These are phyloP conservation scores for Strobilomyces dryophilus DNA, from an alignment of 768 basidiomycete species.

Conservation along the genomic window DNA sequence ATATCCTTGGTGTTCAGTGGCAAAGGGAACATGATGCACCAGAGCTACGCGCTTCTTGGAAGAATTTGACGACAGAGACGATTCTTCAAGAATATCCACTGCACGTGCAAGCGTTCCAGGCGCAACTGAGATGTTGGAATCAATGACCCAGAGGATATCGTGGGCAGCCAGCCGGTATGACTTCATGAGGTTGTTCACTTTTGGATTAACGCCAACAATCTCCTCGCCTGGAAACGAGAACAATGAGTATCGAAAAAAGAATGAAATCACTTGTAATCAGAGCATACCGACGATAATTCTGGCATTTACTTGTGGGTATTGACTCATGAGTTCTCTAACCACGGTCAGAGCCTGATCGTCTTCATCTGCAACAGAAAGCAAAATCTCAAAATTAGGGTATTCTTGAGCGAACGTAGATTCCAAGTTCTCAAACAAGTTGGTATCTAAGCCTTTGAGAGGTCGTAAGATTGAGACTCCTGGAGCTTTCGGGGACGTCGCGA, in stretches of 20 bases:
- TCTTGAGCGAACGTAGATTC: slow-evolving; percentile 91
- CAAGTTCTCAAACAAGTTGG: slow-evolving; percentile 93
- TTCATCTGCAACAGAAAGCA: slow-evolving; percentile 88
- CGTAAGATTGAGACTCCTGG: slow-evolving; percentile 94
- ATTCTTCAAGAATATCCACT: slow-evolving; percentile 65
- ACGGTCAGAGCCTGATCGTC: slow-evolving; percentile 85
- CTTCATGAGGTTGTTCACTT: slow-evolving; percentile 92
- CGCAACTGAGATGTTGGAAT: slow-evolving; percentile 86
- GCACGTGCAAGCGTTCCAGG: slow-evolving; percentile 79
- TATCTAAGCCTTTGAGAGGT: slow-evolving; percentile 91
- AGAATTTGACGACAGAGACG: slow-evolving; percentile 33
- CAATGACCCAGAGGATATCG: slow-evolving; percentile 94
- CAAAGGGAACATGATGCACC: slow-evolving; percentile 95
- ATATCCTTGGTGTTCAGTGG: slow-evolving; percentile 59
- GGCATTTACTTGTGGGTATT: slow-evolving; percentile 74
- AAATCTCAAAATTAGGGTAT: slow-evolving; percentile 87
- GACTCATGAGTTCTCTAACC: slow-evolving; percentile 69
- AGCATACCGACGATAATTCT: slow-evolving; percentile 71
- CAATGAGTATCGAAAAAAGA: neutral
- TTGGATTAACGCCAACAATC: slow-evolving; percentile 88
- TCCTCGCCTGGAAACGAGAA: slow-evolving; percentile 58
- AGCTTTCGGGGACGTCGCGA: slow-evolving; percentile 46
- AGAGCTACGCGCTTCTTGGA: slow-evolving; percentile 60
- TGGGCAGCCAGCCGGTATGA: slow-evolving; percentile 77
- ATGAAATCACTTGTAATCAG: neutral